Conservation (phyloP, 1,139 yeast species). For the Zhuliangozyma blackwelliae region DNA sequence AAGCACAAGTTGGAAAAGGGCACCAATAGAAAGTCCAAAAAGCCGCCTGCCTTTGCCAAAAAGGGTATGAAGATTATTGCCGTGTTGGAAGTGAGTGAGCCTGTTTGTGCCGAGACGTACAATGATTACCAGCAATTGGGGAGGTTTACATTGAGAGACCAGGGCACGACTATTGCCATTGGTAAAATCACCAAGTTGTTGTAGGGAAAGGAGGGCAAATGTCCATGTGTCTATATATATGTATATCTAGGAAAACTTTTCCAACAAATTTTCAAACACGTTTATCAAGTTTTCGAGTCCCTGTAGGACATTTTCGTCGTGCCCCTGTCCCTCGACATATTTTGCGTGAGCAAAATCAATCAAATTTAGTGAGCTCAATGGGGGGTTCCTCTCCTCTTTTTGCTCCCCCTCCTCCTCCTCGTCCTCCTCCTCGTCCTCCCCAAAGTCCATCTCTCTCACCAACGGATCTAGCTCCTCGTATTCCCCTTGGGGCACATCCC, state of each 20-base stretch:
- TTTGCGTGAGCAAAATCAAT: constrained; percentile 92
- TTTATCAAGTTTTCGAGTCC: constrained; percentile 63
- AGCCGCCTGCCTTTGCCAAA: constrained; percentile 97
- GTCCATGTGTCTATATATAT: background rate
- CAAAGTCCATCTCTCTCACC: constrained; percentile 23
- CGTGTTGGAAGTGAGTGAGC: constrained; percentile 74
- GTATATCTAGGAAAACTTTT: constrained; percentile 1
- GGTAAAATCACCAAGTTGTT: constrained; percentile 87
- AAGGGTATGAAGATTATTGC: constrained; percentile 99
- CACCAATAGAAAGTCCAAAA: constrained; percentile 92
- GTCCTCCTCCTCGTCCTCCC: constrained; percentile 25
- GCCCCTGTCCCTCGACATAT: constrained; percentile 58
- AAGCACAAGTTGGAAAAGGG: constrained; percentile 95
- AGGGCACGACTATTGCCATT: constrained; percentile 96
- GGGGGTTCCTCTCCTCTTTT: constrained; percentile 13
- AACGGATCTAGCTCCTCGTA: constrained; percentile 36
- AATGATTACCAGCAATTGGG: constrained; percentile 93
- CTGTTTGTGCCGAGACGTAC: constrained; percentile 91
- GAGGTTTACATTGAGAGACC: constrained; percentile 96
- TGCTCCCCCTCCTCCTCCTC: constrained; percentile 15
- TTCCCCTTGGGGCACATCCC: constrained; percentile 31
- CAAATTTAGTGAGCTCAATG: constrained; percentile 47
- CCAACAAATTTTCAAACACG: constrained; percentile 29
- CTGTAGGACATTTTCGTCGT: constrained; percentile 62
- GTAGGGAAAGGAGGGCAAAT: constrained; percentile 12